phyloP scores from a whole-genome alignment of 805 yeast species.

The Saturnispora galanensis region DNA sequence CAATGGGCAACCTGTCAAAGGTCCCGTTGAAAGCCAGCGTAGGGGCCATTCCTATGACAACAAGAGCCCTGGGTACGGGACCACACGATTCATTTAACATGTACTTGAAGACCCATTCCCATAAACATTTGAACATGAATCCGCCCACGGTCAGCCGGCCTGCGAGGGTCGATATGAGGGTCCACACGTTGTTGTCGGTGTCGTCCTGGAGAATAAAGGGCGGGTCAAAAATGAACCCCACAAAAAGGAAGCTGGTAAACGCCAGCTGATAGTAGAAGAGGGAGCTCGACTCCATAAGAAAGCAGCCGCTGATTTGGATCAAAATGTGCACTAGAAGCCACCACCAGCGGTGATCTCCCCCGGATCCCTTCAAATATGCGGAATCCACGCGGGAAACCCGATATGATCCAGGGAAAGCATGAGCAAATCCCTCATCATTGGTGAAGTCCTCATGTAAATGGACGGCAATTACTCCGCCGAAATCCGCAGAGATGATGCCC shows the following conservation, averaged over 20 bases:
- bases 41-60: background rate
- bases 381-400: background rate
- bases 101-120: constrained; percentile 1
- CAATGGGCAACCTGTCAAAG: constrained; percentile 82
- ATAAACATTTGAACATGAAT: constrained; percentile 42
- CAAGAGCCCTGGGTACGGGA: background rate
- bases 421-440: background rate
- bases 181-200: constrained; percentile 10
- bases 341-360: background rate
- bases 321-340: background rate
- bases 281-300: background rate
- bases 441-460: constrained; percentile 42
- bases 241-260: background rate
- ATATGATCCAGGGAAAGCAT: constrained; percentile 2
- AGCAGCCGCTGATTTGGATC: background rate
- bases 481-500: constrained; percentile 60
- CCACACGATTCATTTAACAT: background rate
- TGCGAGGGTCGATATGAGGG: constrained; percentile 58
- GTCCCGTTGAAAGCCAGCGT: constrained; percentile 68
- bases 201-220: background rate
- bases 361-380: background rate
- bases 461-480: constrained; percentile 47
- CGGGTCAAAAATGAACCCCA: constrained; percentile 4
- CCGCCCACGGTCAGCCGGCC: constrained; percentile 38
- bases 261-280: background rate